Conservation (phyloP, 495 filamentous ascomycete genomes). For the Aspergillus cristatus region DNA sequence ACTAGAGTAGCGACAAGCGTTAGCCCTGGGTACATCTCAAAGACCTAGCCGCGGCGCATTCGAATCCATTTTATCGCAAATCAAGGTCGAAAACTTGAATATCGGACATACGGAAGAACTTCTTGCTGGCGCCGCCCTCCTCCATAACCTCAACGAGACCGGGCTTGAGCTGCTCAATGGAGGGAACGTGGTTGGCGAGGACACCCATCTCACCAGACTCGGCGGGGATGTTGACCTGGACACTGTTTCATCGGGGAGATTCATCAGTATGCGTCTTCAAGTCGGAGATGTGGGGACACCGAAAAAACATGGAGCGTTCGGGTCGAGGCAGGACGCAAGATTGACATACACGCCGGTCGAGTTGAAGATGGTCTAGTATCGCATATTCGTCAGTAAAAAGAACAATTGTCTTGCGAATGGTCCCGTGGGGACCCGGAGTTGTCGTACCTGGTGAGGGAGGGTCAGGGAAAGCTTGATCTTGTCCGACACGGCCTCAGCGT, state of each 20-base stretch:
- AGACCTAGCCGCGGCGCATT: too few relatives aligned
- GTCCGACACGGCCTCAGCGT: slow-evolving; percentile 89
- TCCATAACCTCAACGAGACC: slow-evolving; percentile 93
- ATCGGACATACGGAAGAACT: slow-evolving; percentile 85
- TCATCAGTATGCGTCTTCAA: slow-evolving; percentile 25
- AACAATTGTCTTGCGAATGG: not conserved
- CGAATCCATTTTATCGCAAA: too few relatives aligned
- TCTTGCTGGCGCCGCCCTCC: slow-evolving; percentile 86
- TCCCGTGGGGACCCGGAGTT: slow-evolving; percentile 2
- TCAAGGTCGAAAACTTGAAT: slow-evolving; percentile 4
- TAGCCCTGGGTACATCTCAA: slow-evolving; percentile 10
- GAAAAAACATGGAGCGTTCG: slow-evolving; percentile 3
- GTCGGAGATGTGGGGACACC: slow-evolving; percentile 4
- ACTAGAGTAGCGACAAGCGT: slow-evolving; percentile 44
- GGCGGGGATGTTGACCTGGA: slow-evolving; percentile 98
- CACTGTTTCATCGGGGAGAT: slow-evolving; percentile 42
- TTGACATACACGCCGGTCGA: slow-evolving; percentile 62
- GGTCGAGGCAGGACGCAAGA: slow-evolving; percentile 1
- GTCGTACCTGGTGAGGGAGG: slow-evolving; percentile 92
- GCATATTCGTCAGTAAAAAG: slow-evolving; percentile 14
- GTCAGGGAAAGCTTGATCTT: slow-evolving; percentile 97
- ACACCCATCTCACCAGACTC: slow-evolving; percentile 99
- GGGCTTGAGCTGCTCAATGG: slow-evolving; percentile 97
- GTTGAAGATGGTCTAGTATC: slow-evolving; percentile 59
- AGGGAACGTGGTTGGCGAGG: slow-evolving; percentile 96